Base-by-base conservation (phyloP, 179 eudicot species). In the Carnegiea gigantea region DNA sequence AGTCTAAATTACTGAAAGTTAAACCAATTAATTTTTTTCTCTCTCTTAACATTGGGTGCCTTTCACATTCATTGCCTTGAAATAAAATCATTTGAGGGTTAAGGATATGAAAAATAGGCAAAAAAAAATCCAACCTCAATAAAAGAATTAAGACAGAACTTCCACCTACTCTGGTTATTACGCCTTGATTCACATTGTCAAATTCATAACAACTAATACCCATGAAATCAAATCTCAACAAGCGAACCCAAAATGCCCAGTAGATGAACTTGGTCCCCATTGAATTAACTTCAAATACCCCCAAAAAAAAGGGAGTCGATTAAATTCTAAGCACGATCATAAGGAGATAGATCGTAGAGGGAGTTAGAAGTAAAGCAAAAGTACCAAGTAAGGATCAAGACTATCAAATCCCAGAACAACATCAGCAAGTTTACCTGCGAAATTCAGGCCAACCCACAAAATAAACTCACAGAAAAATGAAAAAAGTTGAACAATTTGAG, bases 321-420 rank as follows among this genome's bases (percentile, higher is more conserved):
- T 33, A 33, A 33, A 33, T 33, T 33, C 36, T 33, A 33, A 33
- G 36, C 36, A 33, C 36, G 3, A 33, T 33, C 36, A 33, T 33
- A 33, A 48, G 12, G 0, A 48, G 15, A 48, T 11, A 9, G 15
- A 48, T 20, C 28, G n/a, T 21, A 28, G 36, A 13, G 18, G 6
- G 18, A 23, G 68, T 1, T 18, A n/a, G 13, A 23, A 11, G 13
- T 8, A 23, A 9, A n/a, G 68, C 44, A 40, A 62, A 3, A n/a
- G 28, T 11, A 62, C 68, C 68, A 23, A 8, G 28, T 62, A 62
- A n/a, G 68, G 30, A 7, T 62, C 30, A 9, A 62, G 12, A 62
- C 33, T 43, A 24, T 73, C 76, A 44, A 73, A 73, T n/a, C 76
- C 62, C 76, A 73, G 54, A 28, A 73, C 54, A 73, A 73, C 76